Base-by-base conservation (phyloP, 2,329 filamentous ascomycete genomes). In the Nectriaceae sp. region DNA sequence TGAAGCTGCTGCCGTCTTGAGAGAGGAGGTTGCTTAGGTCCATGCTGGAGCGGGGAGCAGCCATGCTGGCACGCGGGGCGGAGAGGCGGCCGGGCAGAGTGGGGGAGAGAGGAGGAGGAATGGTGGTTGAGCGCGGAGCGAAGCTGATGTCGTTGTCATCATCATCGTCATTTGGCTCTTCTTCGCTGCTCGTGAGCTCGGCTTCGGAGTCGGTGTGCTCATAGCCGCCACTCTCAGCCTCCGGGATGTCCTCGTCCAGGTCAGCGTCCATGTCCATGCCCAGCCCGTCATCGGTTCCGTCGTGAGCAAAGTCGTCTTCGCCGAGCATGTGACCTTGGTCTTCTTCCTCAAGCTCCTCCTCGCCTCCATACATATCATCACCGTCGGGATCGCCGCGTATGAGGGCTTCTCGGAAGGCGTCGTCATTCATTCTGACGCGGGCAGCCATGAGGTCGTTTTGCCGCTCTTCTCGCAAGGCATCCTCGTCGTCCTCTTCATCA, bases 161-260 rank as follows among this genome's bases (percentile, higher is more conserved):
- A 2, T 56, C 57, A 0, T 70, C 60, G 2, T 72, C 67, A 10
- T 64, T 63, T 15, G 63, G 63, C 11, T 73, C 68, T 5, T 72
- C 72, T 41, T 72, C 72, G 52, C 76, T 79, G 61, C 75, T 81
- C 50, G 70, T 77, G 43, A 84, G 57, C 43, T 85, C 84, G 8
- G 77, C 85, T 56, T 90, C 87, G 2, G 86, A 87, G 68, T 90
- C 88, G 8, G 88, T 90, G 64, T 90, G 87, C 72, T 91, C 87
- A 71, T 90, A 90, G 57, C 82, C 80, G 21, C 76, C 81, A 61
- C 73, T 74, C 60, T 83, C 80, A 10, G 77, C 83, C 50, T 88
- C 84, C 18, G 86, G 85, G 29, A 90, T 80, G 50, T 87, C 85
- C 41, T 83, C 85, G 64, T 90, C 87, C 35, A 90, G 74, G 62